These are phyloP conservation scores for Rhizodiscina lignyota DNA, from an alignment of 495 filamentous ascomycete genomes.

Conservation along the genomic window DNA sequence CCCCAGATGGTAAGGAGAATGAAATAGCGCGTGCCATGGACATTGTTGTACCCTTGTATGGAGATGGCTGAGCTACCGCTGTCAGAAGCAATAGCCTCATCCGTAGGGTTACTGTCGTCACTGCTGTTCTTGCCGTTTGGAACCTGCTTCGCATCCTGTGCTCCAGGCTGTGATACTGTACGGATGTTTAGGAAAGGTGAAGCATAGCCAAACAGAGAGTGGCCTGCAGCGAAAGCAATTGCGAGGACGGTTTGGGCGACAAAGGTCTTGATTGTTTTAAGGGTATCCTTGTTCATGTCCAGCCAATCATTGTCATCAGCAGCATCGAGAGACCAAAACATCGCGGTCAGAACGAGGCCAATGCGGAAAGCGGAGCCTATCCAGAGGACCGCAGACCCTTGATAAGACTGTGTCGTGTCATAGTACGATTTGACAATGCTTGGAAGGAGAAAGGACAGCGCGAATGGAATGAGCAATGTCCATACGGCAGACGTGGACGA, in stretches of 20 bases:
- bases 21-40: constrained; percentile 81
- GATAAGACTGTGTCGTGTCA: constrained; percentile 58
- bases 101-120: constrained; percentile 3
- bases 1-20: constrained; percentile 65
- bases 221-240: constrained; percentile 43
- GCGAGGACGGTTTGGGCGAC: constrained; percentile 61
- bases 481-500: constrained; percentile 88
- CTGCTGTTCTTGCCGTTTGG: constrained; percentile 1
- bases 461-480: constrained; percentile 70
- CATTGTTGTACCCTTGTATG: constrained; percentile 81
- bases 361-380: constrained; percentile 64
- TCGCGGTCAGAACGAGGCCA: constrained; percentile 55
- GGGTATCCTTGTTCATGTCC: constrained; percentile 32
- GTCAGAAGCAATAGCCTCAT: constrained; percentile 18
- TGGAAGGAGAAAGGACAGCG: constrained; percentile 57
- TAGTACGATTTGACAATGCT: constrained; percentile 66
- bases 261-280: constrained; percentile 59
- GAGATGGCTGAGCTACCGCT: constrained; percentile 37
- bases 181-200: constrained; percentile 17
- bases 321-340: constrained; percentile 82
- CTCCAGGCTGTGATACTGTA: constrained; percentile 11
- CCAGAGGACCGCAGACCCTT: constrained; percentile 69
- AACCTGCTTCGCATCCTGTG: neutral
- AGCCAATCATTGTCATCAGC: constrained; percentile 86
- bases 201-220: constrained; percentile 17